Evolutionary conservation across 2,329 filamentous ascomycete genomes (phyloP).

Genomic region (Neofusicoccum parvum): DNA sequence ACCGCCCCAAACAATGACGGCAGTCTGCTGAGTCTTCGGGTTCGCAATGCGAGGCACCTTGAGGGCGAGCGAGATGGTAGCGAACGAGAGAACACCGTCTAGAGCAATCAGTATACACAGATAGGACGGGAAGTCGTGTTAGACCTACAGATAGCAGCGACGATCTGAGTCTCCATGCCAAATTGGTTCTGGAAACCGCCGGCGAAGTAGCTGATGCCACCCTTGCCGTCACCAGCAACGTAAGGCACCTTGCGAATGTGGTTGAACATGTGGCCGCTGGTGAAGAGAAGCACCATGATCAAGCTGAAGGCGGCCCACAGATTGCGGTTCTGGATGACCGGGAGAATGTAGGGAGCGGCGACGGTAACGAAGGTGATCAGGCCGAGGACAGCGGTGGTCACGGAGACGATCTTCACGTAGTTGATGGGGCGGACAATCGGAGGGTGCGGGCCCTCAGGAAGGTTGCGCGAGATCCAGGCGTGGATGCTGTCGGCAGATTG

Average conservation of each 20-base stretch:
- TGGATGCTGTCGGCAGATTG: constrained; percentile 77
- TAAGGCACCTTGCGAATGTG: constrained; percentile 97
- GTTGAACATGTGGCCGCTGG: constrained; percentile 98
- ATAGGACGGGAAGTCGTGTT: background rate
- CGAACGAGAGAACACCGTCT: constrained; percentile 84
- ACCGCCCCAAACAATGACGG: constrained; percentile 76
- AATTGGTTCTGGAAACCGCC: constrained; percentile 91
- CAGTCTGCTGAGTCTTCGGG: constrained; percentile 74
- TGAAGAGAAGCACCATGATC: constrained; percentile 88
- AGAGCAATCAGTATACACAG: constrained; percentile 21
- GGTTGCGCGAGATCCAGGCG: constrained; percentile 74
- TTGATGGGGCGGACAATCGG: constrained; percentile 82
- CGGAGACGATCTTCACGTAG: constrained; percentile 72
- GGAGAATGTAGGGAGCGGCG: constrained; percentile 76
- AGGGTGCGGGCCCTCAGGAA: constrained; percentile 74
- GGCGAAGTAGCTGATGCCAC: constrained; percentile 88
- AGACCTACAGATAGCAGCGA: constrained; percentile 87
- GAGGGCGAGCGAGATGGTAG: constrained; percentile 84
- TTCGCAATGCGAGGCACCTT: constrained; percentile 90
- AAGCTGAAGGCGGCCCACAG: constrained; percentile 90
- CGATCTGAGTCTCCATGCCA: constrained; percentile 91
- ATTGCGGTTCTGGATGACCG: constrained; percentile 85
- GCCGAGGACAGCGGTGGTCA: constrained; percentile 70
- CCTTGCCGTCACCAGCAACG: constrained; percentile 78
- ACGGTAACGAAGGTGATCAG: constrained; percentile 68